phyloP scores from a whole-genome alignment of 164 flowering plant species.

The Stephania japonica region DNA sequence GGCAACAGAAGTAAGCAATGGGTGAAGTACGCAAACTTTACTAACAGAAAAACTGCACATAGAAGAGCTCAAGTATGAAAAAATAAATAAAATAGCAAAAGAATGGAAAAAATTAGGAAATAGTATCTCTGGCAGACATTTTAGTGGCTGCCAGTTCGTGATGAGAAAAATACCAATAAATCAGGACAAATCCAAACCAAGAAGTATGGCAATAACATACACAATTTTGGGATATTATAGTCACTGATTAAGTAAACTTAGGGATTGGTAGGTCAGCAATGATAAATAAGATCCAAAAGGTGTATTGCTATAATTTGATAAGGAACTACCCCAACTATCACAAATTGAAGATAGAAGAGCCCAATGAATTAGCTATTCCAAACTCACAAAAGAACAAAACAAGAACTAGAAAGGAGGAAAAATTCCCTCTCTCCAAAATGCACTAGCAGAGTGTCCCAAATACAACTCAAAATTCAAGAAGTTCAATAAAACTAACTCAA shows the following conservation, averaged over 20 bases:
- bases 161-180: neutral
- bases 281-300: neutral
- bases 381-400: neutral
- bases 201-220: neutral
- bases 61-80: neutral
- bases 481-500: too few species aligned
- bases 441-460: too few species aligned
- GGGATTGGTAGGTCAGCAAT: neutral
- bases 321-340: too few species aligned
- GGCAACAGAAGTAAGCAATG: neutral
- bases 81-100: neutral
- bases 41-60: neutral
- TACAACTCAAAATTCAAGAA: too few species aligned
- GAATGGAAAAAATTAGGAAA: neutral
- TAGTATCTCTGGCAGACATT: neutral
- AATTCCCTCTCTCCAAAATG: too few species aligned
- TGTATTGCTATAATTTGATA: neutral
- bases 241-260: neutral
- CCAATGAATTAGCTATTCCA: neutral
- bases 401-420: too few species aligned
- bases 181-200: neutral
- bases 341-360: too few species aligned
- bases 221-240: neutral
- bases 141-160: neutral
- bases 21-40: neutral